Percentiles rank a stretch among this genome's conserved stretches.
phyloP scores from a whole-genome alignment of 2,329 filamentous ascomycete species.

The Huntiella bhutanensis region DNA sequence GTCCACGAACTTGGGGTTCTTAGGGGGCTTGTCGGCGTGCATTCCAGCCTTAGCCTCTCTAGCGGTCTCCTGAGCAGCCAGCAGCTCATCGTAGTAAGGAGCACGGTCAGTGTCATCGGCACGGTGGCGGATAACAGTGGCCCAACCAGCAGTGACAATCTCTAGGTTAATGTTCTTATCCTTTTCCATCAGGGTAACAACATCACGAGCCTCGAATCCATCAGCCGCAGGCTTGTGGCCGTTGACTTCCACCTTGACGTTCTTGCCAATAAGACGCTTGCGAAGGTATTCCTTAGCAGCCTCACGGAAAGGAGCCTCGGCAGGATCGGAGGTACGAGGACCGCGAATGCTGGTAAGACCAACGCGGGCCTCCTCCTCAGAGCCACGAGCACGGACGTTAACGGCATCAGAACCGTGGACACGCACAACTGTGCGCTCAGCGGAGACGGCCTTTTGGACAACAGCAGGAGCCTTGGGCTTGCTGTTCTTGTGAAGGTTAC shows the following conservation, averaged over 20 bases:
- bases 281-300: slow-evolving; percentile 93
- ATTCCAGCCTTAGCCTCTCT: slow-evolving; percentile 84
- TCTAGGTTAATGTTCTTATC: slow-evolving; percentile 72
- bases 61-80: slow-evolving; percentile 62
- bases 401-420: slow-evolving; percentile 70
- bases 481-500: slow-evolving; percentile 58
- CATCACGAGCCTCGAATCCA: slow-evolving; percentile 84
- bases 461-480: slow-evolving; percentile 41
- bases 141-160: slow-evolving; percentile 84
- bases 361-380: slow-evolving; percentile 65
- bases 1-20: slow-evolving; percentile 66
- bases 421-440: slow-evolving; percentile 59
- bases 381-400: slow-evolving; percentile 66
- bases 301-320: slow-evolving; percentile 72
- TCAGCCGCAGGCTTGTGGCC: slow-evolving; percentile 79
- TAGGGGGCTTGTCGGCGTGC: slow-evolving; percentile 79
- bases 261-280: slow-evolving; percentile 89
- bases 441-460: slow-evolving; percentile 69
- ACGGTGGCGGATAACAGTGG: slow-evolving; percentile 82
- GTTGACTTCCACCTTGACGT: slow-evolving; percentile 74
- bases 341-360: slow-evolving; percentile 85
- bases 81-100: slow-evolving; percentile 78
- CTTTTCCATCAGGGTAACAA: slow-evolving; percentile 68
- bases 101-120: slow-evolving; percentile 89
- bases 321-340: slow-evolving; percentile 71